These are phyloP conservation scores for Theobroma cacao DNA, from an alignment of 345 rosid species.

Conservation along the genomic window DNA sequence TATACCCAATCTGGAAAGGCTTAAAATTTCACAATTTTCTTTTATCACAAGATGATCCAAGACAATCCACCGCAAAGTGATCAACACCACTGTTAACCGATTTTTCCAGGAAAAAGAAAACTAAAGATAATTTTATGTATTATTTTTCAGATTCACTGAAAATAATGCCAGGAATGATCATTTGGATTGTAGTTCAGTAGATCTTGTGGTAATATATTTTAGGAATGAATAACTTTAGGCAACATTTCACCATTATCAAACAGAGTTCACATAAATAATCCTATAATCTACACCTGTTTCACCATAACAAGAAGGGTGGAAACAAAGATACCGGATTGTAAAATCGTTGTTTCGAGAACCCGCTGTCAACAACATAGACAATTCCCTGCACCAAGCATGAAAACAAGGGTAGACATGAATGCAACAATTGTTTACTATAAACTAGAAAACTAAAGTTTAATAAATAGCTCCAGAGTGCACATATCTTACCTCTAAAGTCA, in stretches of 20 bases:
- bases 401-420: constrained; percentile 19
- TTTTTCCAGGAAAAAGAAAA: background rate
- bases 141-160: background rate
- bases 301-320: background rate
- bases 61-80: background rate
- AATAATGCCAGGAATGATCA: background rate
- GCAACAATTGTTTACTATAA: background rate
- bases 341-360: constrained; percentile 92
- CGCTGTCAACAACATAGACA: constrained; percentile 94
- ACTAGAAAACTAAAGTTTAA: constrained; percentile 5
- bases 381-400: constrained; percentile 56
- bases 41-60: background rate
- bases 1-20: background rate
- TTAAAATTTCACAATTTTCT: background rate
- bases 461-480: background rate
- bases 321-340: constrained; percentile 77
- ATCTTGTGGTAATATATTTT: background rate
- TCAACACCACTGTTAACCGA: background rate
- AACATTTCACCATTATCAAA: background rate
- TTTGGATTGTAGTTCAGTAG: background rate
- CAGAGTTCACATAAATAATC: background rate
- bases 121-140: background rate
- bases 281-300: background rate
- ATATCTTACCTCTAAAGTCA: constrained; percentile 78
- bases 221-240: background rate